Base-by-base conservation (phyloP, 2,329 filamentous ascomycete genomes). In the Trichoderma polysporum region DNA sequence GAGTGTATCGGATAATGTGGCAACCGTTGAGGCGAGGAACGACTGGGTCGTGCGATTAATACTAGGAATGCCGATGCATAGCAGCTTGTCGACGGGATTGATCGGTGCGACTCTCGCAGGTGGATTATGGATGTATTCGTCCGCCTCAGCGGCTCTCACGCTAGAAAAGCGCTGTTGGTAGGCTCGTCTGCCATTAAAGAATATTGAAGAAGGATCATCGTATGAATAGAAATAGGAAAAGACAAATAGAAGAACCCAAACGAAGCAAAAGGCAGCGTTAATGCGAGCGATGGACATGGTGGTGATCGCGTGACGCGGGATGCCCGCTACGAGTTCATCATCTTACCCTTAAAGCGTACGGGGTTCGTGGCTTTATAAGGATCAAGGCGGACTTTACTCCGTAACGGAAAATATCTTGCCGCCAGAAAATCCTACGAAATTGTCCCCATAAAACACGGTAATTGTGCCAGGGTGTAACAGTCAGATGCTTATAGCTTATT, bases 21-120 rank as follows among this genome's bases (percentile, higher is more conserved):
- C 75, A 22, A 78, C 66, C 8, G 76, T 73, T 47, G 73, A 71
- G 2, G 70, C 68, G 5, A 78, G 70, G 45, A 76, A 77, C 2
- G 72, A 73, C 9, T 74, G 70, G 29, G 70, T 69, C 13, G 73
- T 75, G 19, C 76, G 75, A 68, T 76, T 77, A 39, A 78, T 70
- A 69, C 73, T 77, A 13, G 76, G 76, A n/a, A 78, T 76, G 39
- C 76, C 77, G 53, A 78, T 70, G 65, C 76, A 78, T 4, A 78
- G 60, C 17, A 72, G 60, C 56, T 58, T 58, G 17, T 66, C 63
- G 53, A 68, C 53, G 13, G 53, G 29, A 17, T 60, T 22, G 37
- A 17, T 35, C 22, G 62, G 50, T 35, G 4, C 10, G 47, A 61
- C 29, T 19, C 47, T 53, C 19, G 68, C 31, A 3, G 66, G 29